A percentile compares a stretch with the other conserved stretches of the same genome.
Evolutionary conservation across 108 stramenopile species (phyloP).

Genomic region (Asterionellopsis glacialis): DNA sequence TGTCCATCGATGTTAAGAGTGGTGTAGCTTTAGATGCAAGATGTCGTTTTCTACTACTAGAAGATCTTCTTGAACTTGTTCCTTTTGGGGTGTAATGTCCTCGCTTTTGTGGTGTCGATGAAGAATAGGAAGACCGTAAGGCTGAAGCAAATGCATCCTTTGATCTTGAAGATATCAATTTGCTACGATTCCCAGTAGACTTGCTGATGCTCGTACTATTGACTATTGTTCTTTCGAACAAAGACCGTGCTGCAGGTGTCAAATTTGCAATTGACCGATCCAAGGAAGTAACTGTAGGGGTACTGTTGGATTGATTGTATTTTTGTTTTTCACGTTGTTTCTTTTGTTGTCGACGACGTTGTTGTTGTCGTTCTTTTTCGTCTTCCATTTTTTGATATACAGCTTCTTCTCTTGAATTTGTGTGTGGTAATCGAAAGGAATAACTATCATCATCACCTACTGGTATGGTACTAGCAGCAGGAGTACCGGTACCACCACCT

Average conservation of each 20-base stretch:
- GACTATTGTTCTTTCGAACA: slow-evolving; percentile 15
- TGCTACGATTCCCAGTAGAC: no score
- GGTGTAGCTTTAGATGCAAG: neutral
- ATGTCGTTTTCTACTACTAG: neutral
- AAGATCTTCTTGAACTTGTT: neutral
- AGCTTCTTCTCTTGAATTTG: slow-evolving; percentile 21
- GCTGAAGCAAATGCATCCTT: slow-evolving; percentile 4
- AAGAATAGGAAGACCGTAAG: slow-evolving; percentile 1
- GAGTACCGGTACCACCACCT: no score
- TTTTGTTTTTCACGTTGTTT: slow-evolving; percentile 3
- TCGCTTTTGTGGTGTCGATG: neutral
- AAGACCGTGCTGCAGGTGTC: slow-evolving; percentile 46
- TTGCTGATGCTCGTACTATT: no score
- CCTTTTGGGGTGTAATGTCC: no score
- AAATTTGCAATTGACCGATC: slow-evolving; percentile 26
- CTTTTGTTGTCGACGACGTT: neutral
- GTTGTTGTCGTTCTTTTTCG: slow-evolving; percentile 5
- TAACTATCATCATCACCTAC: no score
- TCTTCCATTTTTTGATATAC: slow-evolving; percentile 15
- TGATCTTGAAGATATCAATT: slow-evolving; percentile 4
- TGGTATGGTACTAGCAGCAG: no score
- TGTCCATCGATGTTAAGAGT: neutral
- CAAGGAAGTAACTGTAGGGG: slow-evolving; percentile 3
- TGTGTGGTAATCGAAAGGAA: slow-evolving; percentile 27
- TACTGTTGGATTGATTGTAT: neutral